Base-by-base conservation (phyloP, 129 eudicot genomes). In the Helianthus tuberosus region DNA sequence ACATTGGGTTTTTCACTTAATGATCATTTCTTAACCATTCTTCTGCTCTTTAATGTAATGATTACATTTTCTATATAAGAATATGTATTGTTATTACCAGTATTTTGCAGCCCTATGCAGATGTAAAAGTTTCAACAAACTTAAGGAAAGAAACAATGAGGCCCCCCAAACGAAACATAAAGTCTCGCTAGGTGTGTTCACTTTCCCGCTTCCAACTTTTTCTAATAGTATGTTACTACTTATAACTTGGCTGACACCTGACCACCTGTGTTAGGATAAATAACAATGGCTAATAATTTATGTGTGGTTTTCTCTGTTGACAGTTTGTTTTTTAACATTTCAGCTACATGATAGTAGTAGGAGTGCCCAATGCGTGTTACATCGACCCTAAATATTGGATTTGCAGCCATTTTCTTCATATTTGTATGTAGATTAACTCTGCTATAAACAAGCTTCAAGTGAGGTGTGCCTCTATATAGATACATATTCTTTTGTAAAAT, bases 121-220 rank as follows among this genome's bases (percentile, higher is more conserved):
- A 75, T 64, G 35, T 78, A 27, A 83, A 86, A 81, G 70, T 73
- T 75, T 64, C 79, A n/a, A 79, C 84, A 15, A 86, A 84, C 64
- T 48, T 80, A 8, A 87, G 89, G 80, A 87, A 81, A 70, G 89
- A 84, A 62, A 64, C 80, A 35, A 73, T 53, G 77, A 83, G 86
- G 73, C 86, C 85, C 12, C 74, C 84, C n/a, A 84, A 84, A 59
- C 80, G 89, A 25, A 60, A 54, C 12, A 87, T 81, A 70, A 87
- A 84, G 74, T n/a, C 82, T 15, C 82, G 86, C 68, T 86, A 85
- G 79, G 60, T 81, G 14, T 23, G 82, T 71, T 49, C 7, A 51
- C 43, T 1, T 78, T 39, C 44, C 75, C 15, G 49, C 16, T 38
- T 29, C 23, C 9, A 14, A 52, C 11, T 77, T 61, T 50, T 50